phyloP scores from a whole-genome alignment of 352 stramenopile genomes.

The Phytophthora ramorum region DNA sequence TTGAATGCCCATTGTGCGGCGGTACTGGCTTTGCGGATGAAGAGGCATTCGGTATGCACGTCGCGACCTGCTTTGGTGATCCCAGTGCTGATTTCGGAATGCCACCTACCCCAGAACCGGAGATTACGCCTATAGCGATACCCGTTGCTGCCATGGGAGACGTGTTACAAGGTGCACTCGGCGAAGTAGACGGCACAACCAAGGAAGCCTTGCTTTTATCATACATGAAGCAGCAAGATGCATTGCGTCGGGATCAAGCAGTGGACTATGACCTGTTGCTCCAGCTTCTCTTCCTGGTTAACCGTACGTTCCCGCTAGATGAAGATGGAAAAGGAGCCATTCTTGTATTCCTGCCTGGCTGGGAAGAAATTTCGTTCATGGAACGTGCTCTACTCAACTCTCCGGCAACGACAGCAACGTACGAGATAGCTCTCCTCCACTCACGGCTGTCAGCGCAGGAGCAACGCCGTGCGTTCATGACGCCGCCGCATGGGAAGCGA shows the following conservation, averaged over 20 bases:
- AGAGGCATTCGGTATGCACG: slow-evolving; percentile 89
- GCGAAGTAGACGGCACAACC: slow-evolving; percentile 30
- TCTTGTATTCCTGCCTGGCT: slow-evolving; percentile 84
- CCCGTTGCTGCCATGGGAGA: slow-evolving; percentile 42
- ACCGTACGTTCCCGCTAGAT: slow-evolving; percentile 62
- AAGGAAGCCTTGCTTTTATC: slow-evolving; percentile 54
- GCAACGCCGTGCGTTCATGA: slow-evolving; percentile 74
- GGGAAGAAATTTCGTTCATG: slow-evolving; percentile 87
- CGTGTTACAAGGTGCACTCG: slow-evolving; percentile 46
- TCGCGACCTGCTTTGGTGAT: slow-evolving; percentile 83
- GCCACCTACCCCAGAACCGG: slow-evolving; percentile 9
- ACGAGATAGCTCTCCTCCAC: slow-evolving; percentile 79
- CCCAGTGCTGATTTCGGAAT: slow-evolving; percentile 23
- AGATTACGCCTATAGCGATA: slow-evolving; percentile 13
- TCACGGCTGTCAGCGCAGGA: slow-evolving; percentile 75
- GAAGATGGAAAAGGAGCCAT: slow-evolving; percentile 70
- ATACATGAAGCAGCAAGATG: slow-evolving; percentile 73
- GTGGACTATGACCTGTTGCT: slow-evolving; percentile 79
- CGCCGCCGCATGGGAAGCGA: slow-evolving; percentile 60
- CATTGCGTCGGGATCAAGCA: slow-evolving; percentile 63
- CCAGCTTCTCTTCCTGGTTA: slow-evolving; percentile 66
- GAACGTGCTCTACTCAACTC: slow-evolving; percentile 69
- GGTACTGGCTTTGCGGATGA: slow-evolving; percentile 69
- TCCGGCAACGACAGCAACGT: slow-evolving; percentile 51
- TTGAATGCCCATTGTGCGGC: slow-evolving; percentile 89